Conservation (phyloP, 2,329 filamentous ascomycete genomes). For the Calonectria crousiana region DNA sequence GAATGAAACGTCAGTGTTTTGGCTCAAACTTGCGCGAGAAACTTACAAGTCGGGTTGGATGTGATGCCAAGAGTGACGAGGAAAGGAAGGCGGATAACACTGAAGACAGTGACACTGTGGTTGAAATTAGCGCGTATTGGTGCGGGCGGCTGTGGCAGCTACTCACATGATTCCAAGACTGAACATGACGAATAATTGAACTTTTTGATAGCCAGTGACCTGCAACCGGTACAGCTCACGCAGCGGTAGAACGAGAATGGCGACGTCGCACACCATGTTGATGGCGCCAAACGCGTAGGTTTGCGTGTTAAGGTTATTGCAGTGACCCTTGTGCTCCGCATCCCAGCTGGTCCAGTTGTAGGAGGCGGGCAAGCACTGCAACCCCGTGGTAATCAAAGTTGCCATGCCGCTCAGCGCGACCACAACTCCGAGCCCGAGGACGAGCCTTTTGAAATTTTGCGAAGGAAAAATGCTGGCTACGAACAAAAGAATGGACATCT, state of each 20-base stretch:
- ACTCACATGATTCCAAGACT: slow-evolving; percentile 2
- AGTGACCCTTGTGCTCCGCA: slow-evolving; percentile 26
- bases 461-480: slow-evolving; percentile 28
- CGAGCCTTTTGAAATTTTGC: background rate
- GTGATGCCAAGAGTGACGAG: background rate
- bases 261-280: background rate
- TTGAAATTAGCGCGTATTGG: background rate
- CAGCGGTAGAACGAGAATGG: background rate
- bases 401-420: background rate
- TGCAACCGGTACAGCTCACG: background rate
- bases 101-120: background rate
- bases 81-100: background rate
- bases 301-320: slow-evolving; percentile 35
- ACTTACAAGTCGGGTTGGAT: background rate
- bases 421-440: background rate
- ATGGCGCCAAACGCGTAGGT: slow-evolving; percentile 34
- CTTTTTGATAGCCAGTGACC: background rate
- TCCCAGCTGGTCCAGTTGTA: slow-evolving; percentile 37
- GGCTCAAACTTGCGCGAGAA: background rate
- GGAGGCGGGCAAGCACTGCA: slow-evolving; percentile 34
- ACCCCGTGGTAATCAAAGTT: slow-evolving; percentile 29
- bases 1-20: background rate
- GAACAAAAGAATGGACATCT: slow-evolving; percentile 36
- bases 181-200: background rate
- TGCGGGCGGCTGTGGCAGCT: too few relatives aligned